Conservation (phyloP, 495 filamentous ascomycete species). For the Amphirosellinia nigrospora region DNA sequence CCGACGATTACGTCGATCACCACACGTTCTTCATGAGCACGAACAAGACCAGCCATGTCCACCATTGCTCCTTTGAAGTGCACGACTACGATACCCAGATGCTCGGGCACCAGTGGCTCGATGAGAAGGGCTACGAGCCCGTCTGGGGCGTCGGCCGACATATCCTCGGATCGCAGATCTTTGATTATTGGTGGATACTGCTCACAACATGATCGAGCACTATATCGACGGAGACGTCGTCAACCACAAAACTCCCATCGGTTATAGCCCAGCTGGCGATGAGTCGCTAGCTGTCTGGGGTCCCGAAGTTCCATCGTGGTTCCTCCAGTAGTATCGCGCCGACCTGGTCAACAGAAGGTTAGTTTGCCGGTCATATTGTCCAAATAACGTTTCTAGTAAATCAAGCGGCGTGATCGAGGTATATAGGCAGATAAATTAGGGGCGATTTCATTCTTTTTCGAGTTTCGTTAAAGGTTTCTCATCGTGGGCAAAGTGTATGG, state of each 20-base stretch:
- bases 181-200: slow-evolving; percentile 69
- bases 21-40: slow-evolving; percentile 62
- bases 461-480: neutral
- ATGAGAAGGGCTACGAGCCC: slow-evolving; percentile 56
- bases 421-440: neutral
- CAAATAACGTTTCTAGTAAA: slow-evolving; percentile 2
- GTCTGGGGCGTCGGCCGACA: slow-evolving; percentile 70
- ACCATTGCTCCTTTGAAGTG: slow-evolving; percentile 67
- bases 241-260: slow-evolving; percentile 50
- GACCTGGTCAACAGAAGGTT: neutral
- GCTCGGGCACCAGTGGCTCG: slow-evolving; percentile 66
- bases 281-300: slow-evolving; percentile 44
- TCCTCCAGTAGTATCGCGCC: neutral
- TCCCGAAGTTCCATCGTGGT: slow-evolving; percentile 29
- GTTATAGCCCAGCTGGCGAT: slow-evolving; percentile 34
- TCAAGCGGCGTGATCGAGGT: neutral
- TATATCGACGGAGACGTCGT: slow-evolving; percentile 67
- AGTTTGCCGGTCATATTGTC: neutral
- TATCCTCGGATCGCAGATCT: slow-evolving; percentile 57
- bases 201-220: slow-evolving; percentile 58
- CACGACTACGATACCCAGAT: slow-evolving; percentile 68
- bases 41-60: slow-evolving; percentile 54
- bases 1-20: slow-evolving; percentile 52
- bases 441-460: neutral
- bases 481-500: neutral